Evolutionary conservation across 495 filamentous ascomycete species (phyloP).

Genomic region (Penicillium pancosmium): DNA sequence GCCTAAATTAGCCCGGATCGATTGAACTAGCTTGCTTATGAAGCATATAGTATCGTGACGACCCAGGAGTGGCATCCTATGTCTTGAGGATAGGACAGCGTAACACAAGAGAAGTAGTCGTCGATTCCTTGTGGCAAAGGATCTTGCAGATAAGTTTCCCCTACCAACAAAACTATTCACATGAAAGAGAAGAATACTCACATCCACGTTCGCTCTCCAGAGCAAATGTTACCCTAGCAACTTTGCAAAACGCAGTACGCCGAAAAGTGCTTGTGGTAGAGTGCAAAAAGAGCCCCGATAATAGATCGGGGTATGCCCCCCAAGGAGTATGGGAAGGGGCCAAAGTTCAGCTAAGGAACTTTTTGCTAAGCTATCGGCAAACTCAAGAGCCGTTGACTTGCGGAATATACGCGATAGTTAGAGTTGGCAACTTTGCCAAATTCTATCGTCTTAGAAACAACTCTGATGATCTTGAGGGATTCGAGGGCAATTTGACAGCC

Average conservation of each 20-base stretch:
- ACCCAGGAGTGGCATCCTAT: constrained; percentile 4
- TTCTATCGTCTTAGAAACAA: neutral
- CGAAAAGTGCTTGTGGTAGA: constrained; percentile 1
- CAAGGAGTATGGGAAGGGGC: constrained; percentile 1
- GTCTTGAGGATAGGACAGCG: constrained; percentile 1
- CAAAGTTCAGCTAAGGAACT: constrained; percentile 3
- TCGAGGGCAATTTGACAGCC: neutral
- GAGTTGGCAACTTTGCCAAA: constrained; percentile 1
- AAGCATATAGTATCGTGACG: constrained; percentile 3
- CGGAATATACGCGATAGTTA: constrained; percentile 1
- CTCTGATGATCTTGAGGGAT: neutral
- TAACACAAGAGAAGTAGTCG: constrained; percentile 2
- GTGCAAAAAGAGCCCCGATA: neutral
- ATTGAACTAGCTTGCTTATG: constrained; percentile 1
- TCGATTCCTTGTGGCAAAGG: constrained; percentile 4
- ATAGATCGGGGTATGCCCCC: constrained; percentile 1
- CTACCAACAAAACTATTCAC: constrained; percentile 1
- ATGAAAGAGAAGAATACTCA: constrained; percentile 2
- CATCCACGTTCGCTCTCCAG: neutral
- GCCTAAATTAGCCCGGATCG: neutral
- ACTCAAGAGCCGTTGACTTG: neutral
- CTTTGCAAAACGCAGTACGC: constrained; percentile 3
- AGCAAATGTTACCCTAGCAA: constrained; percentile 2
- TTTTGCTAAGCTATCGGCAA: neutral
- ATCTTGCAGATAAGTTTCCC: constrained; percentile 4